Evolutionary conservation across 306 rosid species (phyloP), one percentile per base, ranked within the genome.

Genomic region (Spatholobus suberectus): DNA sequence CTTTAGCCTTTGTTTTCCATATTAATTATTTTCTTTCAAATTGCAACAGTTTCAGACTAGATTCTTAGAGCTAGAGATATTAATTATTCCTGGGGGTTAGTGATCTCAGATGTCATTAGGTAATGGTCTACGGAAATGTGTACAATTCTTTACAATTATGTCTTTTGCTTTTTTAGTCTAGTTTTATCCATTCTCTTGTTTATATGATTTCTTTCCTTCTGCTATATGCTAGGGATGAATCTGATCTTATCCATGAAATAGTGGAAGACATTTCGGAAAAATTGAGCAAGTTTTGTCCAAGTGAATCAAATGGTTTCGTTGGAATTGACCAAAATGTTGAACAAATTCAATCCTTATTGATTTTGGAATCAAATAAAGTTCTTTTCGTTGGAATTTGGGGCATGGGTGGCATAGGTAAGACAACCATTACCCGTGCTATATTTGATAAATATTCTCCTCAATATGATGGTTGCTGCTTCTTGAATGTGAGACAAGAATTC

Each of bases 301-400:
- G 20, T 13, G 68, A 61, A 61, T 61, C 40, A 13, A 13, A 61
- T 27, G 68, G 68, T 61, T 11, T 61, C 7, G 40, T 61, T 61
- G 68, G 68, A 61, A 61, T 61, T 27, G 68, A 61, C 14, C 38
- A 61, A 61, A 61, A 26, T 8, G 6, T 61, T 61, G 9, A 5
- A 59, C 38, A 26, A 4, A 26, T 59, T 26, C 37, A 27, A n/a
- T 61, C 18, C 20, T 13, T 14, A 14, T 27, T 61, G 38, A 0
- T 2, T 2, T 5, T 5, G 8, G 68, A 27, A 5, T 2, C 68
- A 61, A 61, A 4, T 5, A 20, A 61, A 27, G 68, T 27, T 26
- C 0, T 61, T 61, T 61, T 61, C 13, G 38, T 86, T 44, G 82
- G 84, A 74, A 78, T 86, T 15, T 86, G 81, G 86, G 89, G 89